Evolutionary conservation across 2,329 filamentous ascomycete species (phyloP).

Genomic region (Talaromyces rugulosus): DNA sequence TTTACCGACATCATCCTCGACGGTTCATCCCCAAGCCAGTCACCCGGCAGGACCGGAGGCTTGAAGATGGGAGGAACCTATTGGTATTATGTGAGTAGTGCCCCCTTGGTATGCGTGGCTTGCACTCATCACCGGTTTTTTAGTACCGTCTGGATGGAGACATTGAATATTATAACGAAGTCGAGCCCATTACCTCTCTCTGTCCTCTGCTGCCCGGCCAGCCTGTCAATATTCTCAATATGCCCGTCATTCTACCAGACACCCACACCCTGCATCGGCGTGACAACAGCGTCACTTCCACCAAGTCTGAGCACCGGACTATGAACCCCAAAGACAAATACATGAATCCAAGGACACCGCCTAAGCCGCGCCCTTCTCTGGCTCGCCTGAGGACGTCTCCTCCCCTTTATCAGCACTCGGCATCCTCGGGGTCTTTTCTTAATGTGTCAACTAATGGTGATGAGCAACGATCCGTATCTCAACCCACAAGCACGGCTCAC

Average conservation of each 20-base stretch:
- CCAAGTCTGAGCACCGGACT: slow-evolving; percentile 60
- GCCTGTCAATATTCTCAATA: slow-evolving; percentile 74
- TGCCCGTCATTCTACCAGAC: slow-evolving; percentile 64
- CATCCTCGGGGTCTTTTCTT: slow-evolving; percentile 22
- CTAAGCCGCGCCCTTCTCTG: slow-evolving; percentile 39
- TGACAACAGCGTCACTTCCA: slow-evolving; percentile 62
- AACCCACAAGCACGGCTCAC: slow-evolving; percentile 27
- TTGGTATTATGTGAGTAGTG: slow-evolving; percentile 82
- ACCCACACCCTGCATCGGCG: slow-evolving; percentile 48
- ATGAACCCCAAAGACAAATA: slow-evolving; percentile 77
- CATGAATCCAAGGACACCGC: slow-evolving; percentile 60
- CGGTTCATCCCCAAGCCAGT: slow-evolving; percentile 54
- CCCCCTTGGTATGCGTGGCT: neutral
- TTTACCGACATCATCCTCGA: slow-evolving; percentile 85
- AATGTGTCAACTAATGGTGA: slow-evolving; percentile 21
- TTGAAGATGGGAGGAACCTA: slow-evolving; percentile 91
- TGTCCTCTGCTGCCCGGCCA: slow-evolving; percentile 89
- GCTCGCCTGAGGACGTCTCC: slow-evolving; percentile 45
- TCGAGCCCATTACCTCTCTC: slow-evolving; percentile 67
- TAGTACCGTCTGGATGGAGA: slow-evolving; percentile 82
- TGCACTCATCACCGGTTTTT: neutral
- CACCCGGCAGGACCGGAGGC: slow-evolving; percentile 65
- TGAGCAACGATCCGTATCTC: slow-evolving; percentile 29
- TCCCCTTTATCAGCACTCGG: slow-evolving; percentile 21
- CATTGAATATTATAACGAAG: slow-evolving; percentile 69